Evolutionary conservation across 805 yeast species (phyloP), one percentile per base, ranked within the genome.

Genomic region (Teunomyces tritomae): DNA sequence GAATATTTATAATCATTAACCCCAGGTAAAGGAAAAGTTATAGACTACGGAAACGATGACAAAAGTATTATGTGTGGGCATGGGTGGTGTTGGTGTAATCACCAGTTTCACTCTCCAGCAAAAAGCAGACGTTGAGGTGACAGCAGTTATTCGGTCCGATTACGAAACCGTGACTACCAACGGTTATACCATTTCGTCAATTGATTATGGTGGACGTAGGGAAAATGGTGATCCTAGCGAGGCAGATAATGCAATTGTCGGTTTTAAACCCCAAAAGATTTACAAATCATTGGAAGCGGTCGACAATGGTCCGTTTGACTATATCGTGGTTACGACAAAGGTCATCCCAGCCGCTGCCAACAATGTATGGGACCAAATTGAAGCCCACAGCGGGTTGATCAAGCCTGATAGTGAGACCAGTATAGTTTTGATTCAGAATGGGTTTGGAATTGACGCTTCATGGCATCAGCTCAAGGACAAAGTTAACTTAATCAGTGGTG

Each of bases 41-140:
- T 10, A 14, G 8, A 20, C 30, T 42, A 37, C 8, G 8, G 20
- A 13, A 36, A 41, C 16, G 28, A 47, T 44, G 45, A 36, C 48
- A 11, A 62, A 61, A 29, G 80, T 84, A n/a, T 70, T 88, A n/a
- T 68, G 87, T n/a, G 77, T 89, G 40, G 96, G 96, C 8, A 78
- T 88, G 46, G 96, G 96, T 9, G 96, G 96, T 35, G 94, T 89
- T 11, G 96, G 96, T 30, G 78, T 88, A 16, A 78, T 89, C 29
- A 84, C 86, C 4, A 87, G 94, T 0, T 77, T 83, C 33, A 67
- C 78, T 29, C 62, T 71, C 24, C 55, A 57, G 47, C 57, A 49
- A 46, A 59, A 61, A 30, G 49, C 52, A 4, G 48, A 63, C 2
- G 58, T 60, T n/a, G 59, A 62, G 35, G 57, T 66, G 16, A 65